Conservation (phyloP, 805 yeast species). For the Wickerhamiella occidentalis region DNA sequence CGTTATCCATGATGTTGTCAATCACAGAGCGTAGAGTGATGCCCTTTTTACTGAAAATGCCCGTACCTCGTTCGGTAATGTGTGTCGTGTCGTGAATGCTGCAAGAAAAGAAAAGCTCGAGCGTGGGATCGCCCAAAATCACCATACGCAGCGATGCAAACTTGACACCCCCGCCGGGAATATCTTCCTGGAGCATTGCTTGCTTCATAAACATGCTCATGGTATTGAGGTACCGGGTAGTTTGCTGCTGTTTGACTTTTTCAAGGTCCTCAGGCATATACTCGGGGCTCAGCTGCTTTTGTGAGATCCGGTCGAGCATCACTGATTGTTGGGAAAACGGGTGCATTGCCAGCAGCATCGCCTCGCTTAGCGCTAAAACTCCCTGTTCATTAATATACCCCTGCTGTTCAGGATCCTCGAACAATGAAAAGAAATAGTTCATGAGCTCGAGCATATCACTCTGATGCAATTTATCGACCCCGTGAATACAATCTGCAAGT, state of each 20-base stretch:
- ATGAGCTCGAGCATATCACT: constrained; percentile 67
- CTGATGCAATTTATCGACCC: constrained; percentile 56
- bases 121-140: constrained; percentile 81
- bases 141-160: constrained; percentile 92
- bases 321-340: constrained; percentile 68
- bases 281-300: constrained; percentile 30
- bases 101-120: constrained; percentile 67
- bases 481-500: constrained; percentile 57
- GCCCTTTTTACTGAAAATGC: constrained; percentile 34
- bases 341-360: constrained; percentile 62
- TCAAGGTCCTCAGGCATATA: constrained; percentile 45
- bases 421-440: constrained; percentile 66
- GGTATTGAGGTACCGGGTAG: constrained; percentile 58
- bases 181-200: constrained; percentile 48
- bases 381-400: constrained; percentile 66
- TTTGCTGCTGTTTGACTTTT: constrained; percentile 24
- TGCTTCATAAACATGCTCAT: constrained; percentile 78
- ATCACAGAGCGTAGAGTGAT: constrained; percentile 65
- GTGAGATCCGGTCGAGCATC: constrained; percentile 52
- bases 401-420: constrained; percentile 41
- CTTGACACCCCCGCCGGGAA: constrained; percentile 30
- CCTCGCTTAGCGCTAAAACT: constrained; percentile 77
- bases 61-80: constrained; percentile 37
- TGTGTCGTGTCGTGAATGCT: constrained; percentile 60
- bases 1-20: constrained; percentile 84